A percentile compares a stretch with the other conserved stretches of the same genome.
phyloP scores from a whole-genome alignment of 441 rosid genomes.

The Eruca vesicaria region DNA sequence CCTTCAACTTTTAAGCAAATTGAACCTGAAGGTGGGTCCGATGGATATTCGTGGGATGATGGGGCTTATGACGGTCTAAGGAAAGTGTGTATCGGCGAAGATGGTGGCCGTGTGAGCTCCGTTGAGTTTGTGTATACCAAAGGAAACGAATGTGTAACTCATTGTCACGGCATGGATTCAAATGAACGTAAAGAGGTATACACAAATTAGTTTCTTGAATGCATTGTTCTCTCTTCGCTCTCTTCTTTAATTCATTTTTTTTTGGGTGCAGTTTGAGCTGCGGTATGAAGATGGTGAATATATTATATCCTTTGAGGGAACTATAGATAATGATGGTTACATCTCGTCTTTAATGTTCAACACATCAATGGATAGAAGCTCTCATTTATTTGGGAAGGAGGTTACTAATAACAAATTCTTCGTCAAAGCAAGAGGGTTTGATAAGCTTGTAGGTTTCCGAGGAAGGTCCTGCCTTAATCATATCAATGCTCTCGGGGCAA shows the following conservation, averaged over 20 bases:
- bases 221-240: not conserved
- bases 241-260: no score
- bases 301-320: not conserved
- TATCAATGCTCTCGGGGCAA: not conserved
- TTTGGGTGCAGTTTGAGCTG: not conserved
- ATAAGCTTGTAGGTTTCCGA: not conserved
- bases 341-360: not conserved
- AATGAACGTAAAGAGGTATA: not conserved
- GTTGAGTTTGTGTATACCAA: not conserved
- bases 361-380: not conserved
- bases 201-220: not conserved
- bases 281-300: not conserved
- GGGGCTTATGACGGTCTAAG: not conserved
- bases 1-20: not conserved
- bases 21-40: not conserved
- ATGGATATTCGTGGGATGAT: not conserved
- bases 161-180: not conserved
- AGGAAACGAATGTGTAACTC: not conserved
- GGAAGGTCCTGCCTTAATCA: not conserved
- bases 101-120: not conserved
- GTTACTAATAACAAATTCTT: not conserved
- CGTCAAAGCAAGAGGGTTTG: not conserved
- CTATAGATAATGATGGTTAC: not conserved
- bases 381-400: not conserved
- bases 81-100: not conserved